Evolutionary conservation across 306 rosid species (phyloP), one percentile per base, ranked within the genome.

Genomic region (Lathyrus sativus): DNA sequence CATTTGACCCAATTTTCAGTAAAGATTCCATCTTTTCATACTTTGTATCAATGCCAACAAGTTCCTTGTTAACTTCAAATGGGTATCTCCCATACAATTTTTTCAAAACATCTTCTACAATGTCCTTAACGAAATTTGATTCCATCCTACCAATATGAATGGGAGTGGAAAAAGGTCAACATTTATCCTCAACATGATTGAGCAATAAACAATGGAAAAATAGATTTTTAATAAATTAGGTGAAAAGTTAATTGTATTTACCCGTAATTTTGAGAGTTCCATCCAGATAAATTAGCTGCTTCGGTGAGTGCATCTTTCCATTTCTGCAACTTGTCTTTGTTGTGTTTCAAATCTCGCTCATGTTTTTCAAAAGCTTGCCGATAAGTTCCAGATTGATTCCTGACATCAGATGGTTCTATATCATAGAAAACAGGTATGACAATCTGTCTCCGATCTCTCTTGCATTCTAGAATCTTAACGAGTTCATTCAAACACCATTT

Each of bases 401-500:
- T 70, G 4, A 70, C 65, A 58, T 70, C 22, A 14, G 63, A 43
- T 11, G 74, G 74, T 6, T 70, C 57, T 57, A 70, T 26, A 7
- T 29, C 22, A 12, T 57, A 44, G 66, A 70, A 69, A 4, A 69
- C 31, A 4, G 65, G 74, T 24, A 69, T 26, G 7, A 69, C 74
- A 70, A 70, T 2, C 0, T 70, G 74, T 42, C 66, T 44, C 1
- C 0, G 5, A 1, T 14, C 31, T 33, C 44, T 35, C 56, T 57
- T 70, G 45, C 74, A 70, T 29, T 70, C 33, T 0, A 69, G 38
- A 55, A 69, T 67, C 13, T 49, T 50, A 1, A 26, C 1, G 18
- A 69, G 50, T 69, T 69, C 74, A 28, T 57, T 19, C 57, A 70
- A 56, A 10, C 57, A 70, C 66, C 66, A 70, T 28, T 56, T 70